Conservation (phyloP, 352 stramenopile genomes). For the Pythium rhizo-oryzae region DNA sequence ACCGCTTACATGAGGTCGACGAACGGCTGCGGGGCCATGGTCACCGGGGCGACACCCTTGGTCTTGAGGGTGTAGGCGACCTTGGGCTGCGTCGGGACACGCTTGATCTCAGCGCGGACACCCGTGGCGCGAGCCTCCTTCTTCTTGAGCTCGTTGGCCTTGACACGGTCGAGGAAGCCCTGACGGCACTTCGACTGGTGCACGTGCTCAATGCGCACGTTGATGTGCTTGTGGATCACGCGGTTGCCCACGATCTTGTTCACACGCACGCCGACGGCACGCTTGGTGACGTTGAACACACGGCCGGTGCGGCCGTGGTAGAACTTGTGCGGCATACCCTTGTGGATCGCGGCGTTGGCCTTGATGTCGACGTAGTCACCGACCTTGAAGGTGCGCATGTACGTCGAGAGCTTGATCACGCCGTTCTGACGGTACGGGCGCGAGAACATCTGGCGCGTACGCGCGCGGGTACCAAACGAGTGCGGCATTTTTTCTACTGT, state of each 20-base stretch:
- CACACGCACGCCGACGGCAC: conserved; percentile 97
- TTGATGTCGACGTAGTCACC: conserved; percentile 99
- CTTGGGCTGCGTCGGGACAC: conserved; percentile 94
- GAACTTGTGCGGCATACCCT: conserved; percentile 99
- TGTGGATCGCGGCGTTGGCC: conserved; percentile 98
- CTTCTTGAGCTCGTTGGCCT: conserved; percentile 99
- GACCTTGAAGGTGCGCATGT: conserved; percentile 99
- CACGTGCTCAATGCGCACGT: conserved; percentile 99
- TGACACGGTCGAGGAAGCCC: conserved; percentile 97
- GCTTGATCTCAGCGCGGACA: conserved; percentile 95
- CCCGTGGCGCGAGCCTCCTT: conserved; percentile 93
- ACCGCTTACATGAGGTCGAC: conserved; percentile 97
- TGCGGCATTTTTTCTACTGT: conserved; percentile 94
- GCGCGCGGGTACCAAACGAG: conserved; percentile 98
- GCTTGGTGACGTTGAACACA: conserved; percentile 99
- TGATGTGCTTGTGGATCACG: conserved; percentile 99
- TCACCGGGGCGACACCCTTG: conserved; percentile 91
- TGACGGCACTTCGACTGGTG: conserved; percentile 98
- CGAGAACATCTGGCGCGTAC: conserved; percentile 99
- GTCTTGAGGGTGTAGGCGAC: conserved; percentile 94
- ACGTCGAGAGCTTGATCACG: conserved; percentile 96
- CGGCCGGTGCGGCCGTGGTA: conserved; percentile 99
- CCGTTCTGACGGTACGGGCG: conserved; percentile 98
- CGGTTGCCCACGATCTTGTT: conserved; percentile 99
- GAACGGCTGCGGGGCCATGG: conserved; percentile 98